These are phyloP conservation scores for Trypanosoma conorhini DNA, from an alignment of 208 protist species.

Conservation along the genomic window DNA sequence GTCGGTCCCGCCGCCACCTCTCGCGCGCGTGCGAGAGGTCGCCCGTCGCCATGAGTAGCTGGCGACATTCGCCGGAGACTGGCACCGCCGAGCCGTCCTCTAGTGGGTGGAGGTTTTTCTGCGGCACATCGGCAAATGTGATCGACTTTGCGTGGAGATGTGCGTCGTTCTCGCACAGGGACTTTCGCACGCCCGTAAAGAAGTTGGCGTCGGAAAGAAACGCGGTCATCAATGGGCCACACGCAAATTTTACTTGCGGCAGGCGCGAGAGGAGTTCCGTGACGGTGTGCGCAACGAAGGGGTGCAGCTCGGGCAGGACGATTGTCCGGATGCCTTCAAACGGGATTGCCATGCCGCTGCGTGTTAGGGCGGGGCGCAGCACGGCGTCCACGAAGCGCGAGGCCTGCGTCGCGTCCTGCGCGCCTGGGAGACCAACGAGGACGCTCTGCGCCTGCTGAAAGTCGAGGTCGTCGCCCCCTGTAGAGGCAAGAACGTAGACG, in stretches of 20 bases:
- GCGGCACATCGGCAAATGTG: slow-evolving; percentile 24
- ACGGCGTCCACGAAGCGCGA: slow-evolving; percentile 39
- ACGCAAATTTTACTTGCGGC: slow-evolving; percentile 49
- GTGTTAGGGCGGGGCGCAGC: slow-evolving; percentile 5
- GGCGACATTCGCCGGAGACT: slow-evolving; percentile 24
- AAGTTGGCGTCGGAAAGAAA: slow-evolving; percentile 70
- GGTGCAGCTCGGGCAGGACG: slow-evolving; percentile 51
- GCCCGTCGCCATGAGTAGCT: slow-evolving; percentile 13
- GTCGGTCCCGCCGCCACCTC: slow-evolving; percentile 35
- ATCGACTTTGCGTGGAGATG: slow-evolving; percentile 10
- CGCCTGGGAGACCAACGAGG: slow-evolving; percentile 59
- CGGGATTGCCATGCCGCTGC: slow-evolving; percentile 26
- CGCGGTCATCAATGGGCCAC: slow-evolving; percentile 48
- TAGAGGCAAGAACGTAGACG: slow-evolving; percentile 62
- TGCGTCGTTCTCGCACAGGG: slow-evolving; percentile 46
- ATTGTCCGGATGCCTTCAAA: slow-evolving; percentile 51
- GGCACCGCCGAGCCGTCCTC: slow-evolving; percentile 40
- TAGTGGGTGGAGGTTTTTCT: slow-evolving; percentile 17
- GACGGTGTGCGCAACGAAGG: slow-evolving; percentile 35
- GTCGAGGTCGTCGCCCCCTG: slow-evolving; percentile 38
- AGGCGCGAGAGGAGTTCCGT: slow-evolving; percentile 34
- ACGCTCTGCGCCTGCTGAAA: slow-evolving; percentile 43
- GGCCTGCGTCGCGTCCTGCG: slow-evolving; percentile 37
- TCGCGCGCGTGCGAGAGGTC: slow-evolving; percentile 29
- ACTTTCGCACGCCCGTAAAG: slow-evolving; percentile 52